These are phyloP conservation scores for Puccinia polysora DNA, from an alignment of 1,284 basidiomycete genomes.

Conservation along the genomic window DNA sequence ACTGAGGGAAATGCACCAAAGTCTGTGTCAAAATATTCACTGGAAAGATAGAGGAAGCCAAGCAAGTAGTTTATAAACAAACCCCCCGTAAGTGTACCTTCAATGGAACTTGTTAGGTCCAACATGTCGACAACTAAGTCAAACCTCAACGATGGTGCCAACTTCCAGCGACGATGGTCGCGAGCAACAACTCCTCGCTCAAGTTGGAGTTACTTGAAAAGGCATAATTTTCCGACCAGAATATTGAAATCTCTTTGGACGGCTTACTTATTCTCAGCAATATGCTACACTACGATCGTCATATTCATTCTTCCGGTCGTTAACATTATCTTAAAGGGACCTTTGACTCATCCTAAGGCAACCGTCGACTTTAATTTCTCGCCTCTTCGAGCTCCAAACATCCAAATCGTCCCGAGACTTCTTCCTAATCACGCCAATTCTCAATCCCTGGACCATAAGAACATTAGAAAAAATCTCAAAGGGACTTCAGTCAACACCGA, in stretches of 20 bases:
- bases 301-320: slow-evolving; percentile 12
- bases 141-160: too few relatives aligned
- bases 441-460: background rate
- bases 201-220: too few relatives aligned
- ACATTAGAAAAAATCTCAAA: slow-evolving; percentile 39
- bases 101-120: too few relatives aligned
- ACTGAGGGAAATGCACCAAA: too few relatives aligned
- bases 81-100: too few relatives aligned
- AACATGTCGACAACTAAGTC: too few relatives aligned
- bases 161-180: too few relatives aligned
- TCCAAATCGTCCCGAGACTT: slow-evolving; percentile 28
- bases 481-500: slow-evolving; percentile 33
- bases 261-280: slow-evolving; percentile 29
- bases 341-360: background rate
- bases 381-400: background rate
- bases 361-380: background rate
- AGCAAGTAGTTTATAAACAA: too few relatives aligned
- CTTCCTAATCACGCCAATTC: slow-evolving; percentile 5
- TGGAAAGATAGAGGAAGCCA: too few relatives aligned
- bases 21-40: too few relatives aligned
- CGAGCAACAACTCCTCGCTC: too few relatives aligned
- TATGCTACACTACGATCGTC: slow-evolving; percentile 20
- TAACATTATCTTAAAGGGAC: background rate
- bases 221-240: background rate
- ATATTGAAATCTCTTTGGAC: slow-evolving; percentile 37